Evolutionary conservation across 2,329 filamentous ascomycete species (phyloP).

Genomic region (Monilinia fructicola): DNA sequence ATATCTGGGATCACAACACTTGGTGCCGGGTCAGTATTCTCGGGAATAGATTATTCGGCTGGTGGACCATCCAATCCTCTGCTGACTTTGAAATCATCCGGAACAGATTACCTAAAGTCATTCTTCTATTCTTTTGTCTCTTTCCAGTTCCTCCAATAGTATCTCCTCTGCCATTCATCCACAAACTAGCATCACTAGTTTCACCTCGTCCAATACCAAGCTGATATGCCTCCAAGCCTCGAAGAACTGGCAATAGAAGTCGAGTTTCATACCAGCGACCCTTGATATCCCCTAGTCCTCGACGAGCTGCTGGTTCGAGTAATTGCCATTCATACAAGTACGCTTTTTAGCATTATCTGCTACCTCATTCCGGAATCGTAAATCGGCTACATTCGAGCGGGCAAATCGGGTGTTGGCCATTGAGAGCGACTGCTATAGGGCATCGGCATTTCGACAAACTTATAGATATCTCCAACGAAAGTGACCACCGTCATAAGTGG

Average conservation of each 20-base stretch:
- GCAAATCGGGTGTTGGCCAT: slow-evolving; percentile 48
- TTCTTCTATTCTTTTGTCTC: slow-evolving; percentile 39
- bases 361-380: slow-evolving; percentile 50
- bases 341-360: slow-evolving; percentile 40
- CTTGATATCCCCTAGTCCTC: slow-evolving; percentile 50
- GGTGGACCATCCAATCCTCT: slow-evolving; percentile 40
- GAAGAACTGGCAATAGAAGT: slow-evolving; percentile 46
- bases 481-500: slow-evolving; percentile 39
- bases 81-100: slow-evolving; percentile 39
- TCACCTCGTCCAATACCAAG: slow-evolving; percentile 40
- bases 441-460: slow-evolving; percentile 45
- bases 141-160: slow-evolving; percentile 35
- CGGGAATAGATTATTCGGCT: slow-evolving; percentile 38
- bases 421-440: slow-evolving; percentile 40
- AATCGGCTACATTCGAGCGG: slow-evolving; percentile 45
- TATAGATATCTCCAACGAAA: slow-evolving; percentile 53
- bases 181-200: slow-evolving; percentile 45
- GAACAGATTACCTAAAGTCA: slow-evolving; percentile 42
- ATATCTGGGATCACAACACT: slow-evolving; percentile 22
- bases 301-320: slow-evolving; percentile 37
- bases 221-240: slow-evolving; percentile 40
- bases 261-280: slow-evolving; percentile 61
- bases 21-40: slow-evolving; percentile 23
- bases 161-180: slow-evolving; percentile 50
- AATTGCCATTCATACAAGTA: slow-evolving; percentile 39